Evolutionary conservation across 1,139 yeast genomes (phyloP), one percentile per base, ranked within the genome.

Genomic region (Yamadazyma epiphylla): DNA sequence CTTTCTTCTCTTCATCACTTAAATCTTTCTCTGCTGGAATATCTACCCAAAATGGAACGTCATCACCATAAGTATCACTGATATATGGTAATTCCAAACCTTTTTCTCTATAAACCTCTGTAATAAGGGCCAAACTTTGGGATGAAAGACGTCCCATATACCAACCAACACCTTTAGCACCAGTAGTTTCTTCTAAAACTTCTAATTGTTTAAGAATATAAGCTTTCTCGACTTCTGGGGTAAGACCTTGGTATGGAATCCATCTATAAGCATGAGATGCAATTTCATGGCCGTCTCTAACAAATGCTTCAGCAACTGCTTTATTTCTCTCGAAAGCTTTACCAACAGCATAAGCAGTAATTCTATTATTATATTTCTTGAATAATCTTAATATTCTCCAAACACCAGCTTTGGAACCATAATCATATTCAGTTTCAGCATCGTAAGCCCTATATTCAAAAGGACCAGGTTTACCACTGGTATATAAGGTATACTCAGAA

Each of bases 311-410:
- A 11, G 54, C 60, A 13, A 56, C 53, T 5, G 45, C 52, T 6
- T 51, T 52, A 30, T 57, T 51, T 27, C 45, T 44, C 36, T 54
- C 57, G 23, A 58, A 49, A 13, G 65, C 64, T 29, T 55, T 53
- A n/a, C 63, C 66, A 30, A 60, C 64, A 12, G 63, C 65, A 36
- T 54, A 55, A n/a, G 57, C 48, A 15, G 66, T 59, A 39, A 58
- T 50, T 35, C 52, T 51, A 32, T 43, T 46, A 14, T 40, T 39
- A 29, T 38, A 45, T 28, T 49, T 45, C 32, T 53, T 55, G 45
- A 60, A 59, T 13, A 58, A 41, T 25, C 51, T 46, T 22, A 58
- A 41, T 13, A 60, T 39, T 35, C 66, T 47, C 65, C 64, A 59
- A 27, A 55, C 53, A 22, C 66, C 66, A 15, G 53, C 55, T 33